Base-by-base conservation (phyloP, 495 filamentous ascomycete species). In the Letharia columbiana region DNA sequence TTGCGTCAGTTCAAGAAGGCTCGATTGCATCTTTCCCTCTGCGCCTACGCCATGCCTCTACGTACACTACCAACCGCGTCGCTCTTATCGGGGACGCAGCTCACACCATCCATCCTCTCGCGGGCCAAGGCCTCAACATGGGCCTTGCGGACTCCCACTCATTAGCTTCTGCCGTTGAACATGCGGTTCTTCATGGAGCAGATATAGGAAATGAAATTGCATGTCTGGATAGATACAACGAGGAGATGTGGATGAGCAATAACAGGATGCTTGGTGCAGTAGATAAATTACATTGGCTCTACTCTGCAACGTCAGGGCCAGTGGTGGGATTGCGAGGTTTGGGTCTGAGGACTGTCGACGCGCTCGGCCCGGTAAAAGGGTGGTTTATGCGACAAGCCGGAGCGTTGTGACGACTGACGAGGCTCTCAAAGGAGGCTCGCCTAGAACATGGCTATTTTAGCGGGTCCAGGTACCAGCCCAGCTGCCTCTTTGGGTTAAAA, bases 271-370 rank as follows among this genome's bases (percentile, higher is more conserved):
- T 96, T 1, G 94, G 91, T 13, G 89, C 93, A 28, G 90, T 91
- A 47, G 95, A 99, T 78, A 89, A 96, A 76, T 76, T 99, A 71
- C 91, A 97, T 73, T 96, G 94, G 81, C 76, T 99, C 56, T 99
- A 96, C 72, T 86, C 85, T 45, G 84, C 89, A 4, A 85, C 84
- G 12, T 85, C 81, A 63, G 87, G 87, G 2, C 92, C 92, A 13
- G 75, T 97, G 50, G 89, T 94, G 18, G 87, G 85, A 62, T 77
- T 89, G 64, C 83, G 95, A 61, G 90, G 87, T 69, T 72, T 90
- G 60, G 95, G 95, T 1, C 73, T 99, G 66, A 83, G 81, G 60
- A 83, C 86, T 28, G 86, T 98, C 65, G 87, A 98, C 79, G 77
- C 80, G n/a, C 71, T 96, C 73, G 83, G 86, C 0, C 84, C 85